Conservation (phyloP, 257 asterid species). For the Capsicum rhomboideum region DNA sequence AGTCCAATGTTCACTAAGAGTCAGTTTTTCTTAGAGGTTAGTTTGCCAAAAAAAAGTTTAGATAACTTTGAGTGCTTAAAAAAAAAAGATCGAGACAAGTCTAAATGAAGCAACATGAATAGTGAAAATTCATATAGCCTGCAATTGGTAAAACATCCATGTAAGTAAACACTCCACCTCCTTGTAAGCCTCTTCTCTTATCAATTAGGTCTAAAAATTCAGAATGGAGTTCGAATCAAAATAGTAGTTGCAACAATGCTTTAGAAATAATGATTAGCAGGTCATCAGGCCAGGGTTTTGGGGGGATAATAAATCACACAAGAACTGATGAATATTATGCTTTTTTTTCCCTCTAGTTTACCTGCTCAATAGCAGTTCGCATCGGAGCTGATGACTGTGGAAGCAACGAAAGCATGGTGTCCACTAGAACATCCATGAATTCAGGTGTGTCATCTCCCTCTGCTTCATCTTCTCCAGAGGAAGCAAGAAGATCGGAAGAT, state of each 20-base stretch:
- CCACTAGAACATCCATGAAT: conserved; percentile 90
- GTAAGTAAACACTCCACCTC: neutral
- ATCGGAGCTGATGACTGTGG: conserved; percentile 90
- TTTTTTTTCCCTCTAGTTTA: conserved; percentile 12
- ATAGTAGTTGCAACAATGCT: neutral
- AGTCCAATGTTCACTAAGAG: neutral
- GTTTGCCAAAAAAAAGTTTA: neutral
- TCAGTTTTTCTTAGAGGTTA: neutral
- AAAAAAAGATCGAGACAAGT: neutral
- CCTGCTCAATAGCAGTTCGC: conserved; percentile 94
- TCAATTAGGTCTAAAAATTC: neutral
- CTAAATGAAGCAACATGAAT: neutral
- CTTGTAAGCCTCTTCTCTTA: neutral
- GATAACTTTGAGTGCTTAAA: neutral
- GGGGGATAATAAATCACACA: neutral
- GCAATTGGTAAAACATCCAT: neutral
- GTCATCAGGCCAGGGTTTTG: neutral
- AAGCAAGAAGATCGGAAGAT: conserved; percentile 48
- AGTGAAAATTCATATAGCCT: neutral
- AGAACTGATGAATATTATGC: neutral
- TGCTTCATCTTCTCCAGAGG: conserved; percentile 75
- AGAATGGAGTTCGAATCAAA: neutral
- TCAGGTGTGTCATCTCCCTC: conserved; percentile 54
- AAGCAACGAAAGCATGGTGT: conserved; percentile 86
- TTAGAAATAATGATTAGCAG: neutral